Evolutionary conservation across 257 asterid genomes (phyloP), one percentile per base, ranked within the genome.

Genomic region (Plantago ovata): DNA sequence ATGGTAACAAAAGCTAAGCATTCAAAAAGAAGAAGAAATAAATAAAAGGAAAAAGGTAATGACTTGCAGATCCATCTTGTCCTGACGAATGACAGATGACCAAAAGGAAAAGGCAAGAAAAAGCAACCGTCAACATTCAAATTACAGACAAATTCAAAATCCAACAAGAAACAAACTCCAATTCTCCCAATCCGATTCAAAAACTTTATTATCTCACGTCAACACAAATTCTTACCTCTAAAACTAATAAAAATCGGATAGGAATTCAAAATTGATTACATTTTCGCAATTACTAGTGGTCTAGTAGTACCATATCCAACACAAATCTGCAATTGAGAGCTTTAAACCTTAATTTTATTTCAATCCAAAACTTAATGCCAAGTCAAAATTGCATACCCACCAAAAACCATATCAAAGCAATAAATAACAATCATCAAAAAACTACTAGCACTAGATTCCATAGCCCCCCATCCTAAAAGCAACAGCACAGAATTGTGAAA

Each of bases 61-160:
- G 61, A 61, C 67, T 53, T 62, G 74, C 74, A 79, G 83, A 82
- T 83, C 79, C 84, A 69, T 72, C 79, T 73, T 72, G 60, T 61
- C 77, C 65, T 55, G 67, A 64, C 71, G 67, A 69, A 65, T 44
- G 72, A 74, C 79, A 65, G 64, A 72, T 75, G 79, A 84, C 74
- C 62, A 67, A 70, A 58, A 56, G 69, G 39, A 68, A 66, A 76
- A 61, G 63, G 42, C 43, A 60, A 62, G 36, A 55, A 64, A 56
- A 66, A 61, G 46, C 48, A 75, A 66, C 50, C 53, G 46, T 63
- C 67, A 68, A 71, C 41, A 60, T 66, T 79, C 63, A 66, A 66
- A 68, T 56, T 65, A 38, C 58, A 24, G 58, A 73, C 59, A 66
- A 24, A 53, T 46, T 63, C 46, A 65, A 57, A 65, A 12, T 10